A percentile compares a stretch with the other conserved stretches of the same genome.
phyloP scores from a whole-genome alignment of 768 basidiomycete species.

The Scleroderma bovista region DNA sequence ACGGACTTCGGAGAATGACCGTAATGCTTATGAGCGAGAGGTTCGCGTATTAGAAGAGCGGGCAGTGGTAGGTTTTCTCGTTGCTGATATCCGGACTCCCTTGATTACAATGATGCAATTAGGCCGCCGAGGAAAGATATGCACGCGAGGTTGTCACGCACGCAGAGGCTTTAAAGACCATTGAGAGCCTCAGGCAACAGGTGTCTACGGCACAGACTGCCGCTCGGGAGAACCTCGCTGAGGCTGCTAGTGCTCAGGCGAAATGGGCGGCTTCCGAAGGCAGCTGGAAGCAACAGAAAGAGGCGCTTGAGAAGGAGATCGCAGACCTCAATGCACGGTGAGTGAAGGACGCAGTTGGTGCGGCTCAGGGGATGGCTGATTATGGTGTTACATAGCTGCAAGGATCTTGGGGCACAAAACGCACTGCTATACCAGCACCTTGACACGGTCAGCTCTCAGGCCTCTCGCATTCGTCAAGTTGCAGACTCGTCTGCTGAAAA shows the following conservation, averaged over 20 bases:
- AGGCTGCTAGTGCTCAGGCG: conserved; percentile 68
- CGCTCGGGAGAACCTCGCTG: conserved; percentile 52
- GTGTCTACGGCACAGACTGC: conserved; percentile 46
- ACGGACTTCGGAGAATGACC: conserved; percentile 58
- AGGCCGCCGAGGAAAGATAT: conserved; percentile 79
- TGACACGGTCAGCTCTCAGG: conserved; percentile 78
- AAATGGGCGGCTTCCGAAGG: conserved; percentile 66
- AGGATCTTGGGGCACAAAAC: conserved; percentile 75
- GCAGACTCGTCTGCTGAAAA: conserved; percentile 46
- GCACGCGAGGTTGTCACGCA: conserved; percentile 78
- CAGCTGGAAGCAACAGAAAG: conserved; percentile 80
- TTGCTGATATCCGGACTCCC: neutral
- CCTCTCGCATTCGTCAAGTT: conserved; percentile 70
- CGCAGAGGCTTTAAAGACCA: conserved; percentile 75
- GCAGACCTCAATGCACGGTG: conserved; percentile 67
- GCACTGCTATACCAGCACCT: conserved; percentile 74
- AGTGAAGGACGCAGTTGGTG: conserved; percentile 8
- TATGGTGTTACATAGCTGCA: conserved; percentile 40
- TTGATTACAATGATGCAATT: neutral
- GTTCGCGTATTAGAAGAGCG: conserved; percentile 65
- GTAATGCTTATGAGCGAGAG: conserved; percentile 56
- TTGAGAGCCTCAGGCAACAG: conserved; percentile 60
- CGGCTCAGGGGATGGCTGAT: neutral
- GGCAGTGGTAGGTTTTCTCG: conserved; percentile 45
- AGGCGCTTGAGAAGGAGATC: conserved; percentile 73